These are phyloP conservation scores for Corchorus olitorius DNA, from an alignment of 345 rosid genomes.

Conservation along the genomic window DNA sequence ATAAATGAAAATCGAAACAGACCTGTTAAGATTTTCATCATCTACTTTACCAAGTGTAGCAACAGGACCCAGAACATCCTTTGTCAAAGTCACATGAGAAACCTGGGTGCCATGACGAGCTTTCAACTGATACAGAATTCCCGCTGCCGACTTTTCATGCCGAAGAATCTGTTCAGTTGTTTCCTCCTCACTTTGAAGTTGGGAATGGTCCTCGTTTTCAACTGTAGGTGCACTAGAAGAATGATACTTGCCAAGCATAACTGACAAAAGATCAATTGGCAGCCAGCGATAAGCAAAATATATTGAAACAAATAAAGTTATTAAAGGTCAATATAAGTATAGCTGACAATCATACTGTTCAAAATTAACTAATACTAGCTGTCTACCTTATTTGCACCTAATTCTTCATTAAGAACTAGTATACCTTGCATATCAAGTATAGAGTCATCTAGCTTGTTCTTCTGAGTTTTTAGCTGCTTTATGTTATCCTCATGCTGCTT, in stretches of 20 bases:
- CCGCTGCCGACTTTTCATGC: slow-evolving; percentile 72
- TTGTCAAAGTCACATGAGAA: slow-evolving; percentile 40
- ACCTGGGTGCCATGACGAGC: slow-evolving; percentile 42
- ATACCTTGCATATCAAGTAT: slow-evolving; percentile 69
- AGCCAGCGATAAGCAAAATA: slow-evolving; percentile 2
- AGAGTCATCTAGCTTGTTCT: slow-evolving; percentile 54
- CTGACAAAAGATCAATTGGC: slow-evolving; percentile 41
- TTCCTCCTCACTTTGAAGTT: slow-evolving; percentile 59
- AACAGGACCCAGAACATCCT: slow-evolving; percentile 75
- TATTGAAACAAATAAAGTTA: slow-evolving; percentile 1
- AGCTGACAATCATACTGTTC: background rate
- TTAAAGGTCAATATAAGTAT: background rate
- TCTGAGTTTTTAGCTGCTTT: slow-evolving; percentile 43
- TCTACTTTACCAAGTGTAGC: slow-evolving; percentile 80
- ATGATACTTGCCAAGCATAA: slow-evolving; percentile 59
- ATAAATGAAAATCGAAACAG: slow-evolving; percentile 29
- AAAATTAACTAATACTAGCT: slow-evolving; percentile 3
- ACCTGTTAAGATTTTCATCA: slow-evolving; percentile 84
- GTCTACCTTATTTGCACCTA: slow-evolving; percentile 7
- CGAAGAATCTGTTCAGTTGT: slow-evolving; percentile 55
- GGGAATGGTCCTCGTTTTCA: slow-evolving; percentile 33
- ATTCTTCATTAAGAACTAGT: background rate
- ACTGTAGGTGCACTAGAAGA: slow-evolving; percentile 33
- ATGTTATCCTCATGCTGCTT: slow-evolving; percentile 67
- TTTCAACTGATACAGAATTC: slow-evolving; percentile 60